A percentile compares a stretch with the other conserved stretches of the same genome.
These are phyloP conservation scores for Luzula sylvatica DNA, from an alignment of 176 grass and related monocot species.

Conservation along the genomic window DNA sequence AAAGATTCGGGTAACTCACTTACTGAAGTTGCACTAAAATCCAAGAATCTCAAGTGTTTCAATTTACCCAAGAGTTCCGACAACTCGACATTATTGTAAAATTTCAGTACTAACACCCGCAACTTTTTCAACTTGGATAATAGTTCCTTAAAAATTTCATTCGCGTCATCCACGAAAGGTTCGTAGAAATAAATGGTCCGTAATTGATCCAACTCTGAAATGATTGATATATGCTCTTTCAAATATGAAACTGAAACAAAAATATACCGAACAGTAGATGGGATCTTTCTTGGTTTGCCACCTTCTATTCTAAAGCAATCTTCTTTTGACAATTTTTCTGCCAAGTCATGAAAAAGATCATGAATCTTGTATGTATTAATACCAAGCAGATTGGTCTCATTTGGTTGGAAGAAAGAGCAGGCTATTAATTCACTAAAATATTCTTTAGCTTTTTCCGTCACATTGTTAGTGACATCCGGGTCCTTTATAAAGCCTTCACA, in stretches of 20 bases:
- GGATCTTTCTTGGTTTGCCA: not conserved
- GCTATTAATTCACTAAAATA: constrained; percentile 1
- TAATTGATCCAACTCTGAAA: constrained; percentile 4
- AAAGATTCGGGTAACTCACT: constrained; percentile 14
- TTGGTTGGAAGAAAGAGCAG: constrained; percentile 4
- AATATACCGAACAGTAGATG: constrained; percentile 7
- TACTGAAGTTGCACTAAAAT: not conserved
- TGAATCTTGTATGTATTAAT: constrained; percentile 14
- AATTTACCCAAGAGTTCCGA: constrained; percentile 2
- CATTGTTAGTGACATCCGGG: not conserved
- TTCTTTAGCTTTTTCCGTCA: not conserved
- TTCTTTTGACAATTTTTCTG: constrained; percentile 12
- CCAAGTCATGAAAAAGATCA: constrained; percentile 23
- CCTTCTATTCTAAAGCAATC: constrained; percentile 19
- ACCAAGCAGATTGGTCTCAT: constrained; percentile 2
- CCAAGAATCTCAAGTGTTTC: constrained; percentile 8
- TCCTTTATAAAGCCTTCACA: constrained; percentile 9
- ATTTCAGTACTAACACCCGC: constrained; percentile 2
- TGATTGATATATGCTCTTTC: not conserved
- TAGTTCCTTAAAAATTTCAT: not conserved
- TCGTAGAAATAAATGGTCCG: constrained; percentile 9
- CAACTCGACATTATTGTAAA: not conserved
- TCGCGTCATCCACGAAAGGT: not conserved
- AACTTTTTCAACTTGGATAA: constrained; percentile 9
- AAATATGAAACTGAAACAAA: not conserved